A percentile compares a stretch with the other conserved stretches of the same genome.
phyloP scores from a whole-genome alignment of 2,329 filamentous ascomycete species.

The Thielaviopsis musarum region DNA sequence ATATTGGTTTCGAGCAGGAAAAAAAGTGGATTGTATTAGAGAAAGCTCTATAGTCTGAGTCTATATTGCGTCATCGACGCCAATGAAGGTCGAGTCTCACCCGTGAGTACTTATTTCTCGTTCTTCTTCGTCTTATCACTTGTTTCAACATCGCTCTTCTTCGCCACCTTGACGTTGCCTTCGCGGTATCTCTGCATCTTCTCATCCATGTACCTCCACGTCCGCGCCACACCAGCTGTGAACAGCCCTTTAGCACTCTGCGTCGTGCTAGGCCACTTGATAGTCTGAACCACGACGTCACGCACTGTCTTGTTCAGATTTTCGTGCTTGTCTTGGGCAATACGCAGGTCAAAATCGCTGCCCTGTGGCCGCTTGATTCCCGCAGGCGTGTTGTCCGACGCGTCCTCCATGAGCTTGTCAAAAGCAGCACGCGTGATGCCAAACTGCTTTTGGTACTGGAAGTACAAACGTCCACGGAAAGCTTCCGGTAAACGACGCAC shows the following conservation, averaged over 20 bases:
- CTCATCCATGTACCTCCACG: constrained; percentile 62
- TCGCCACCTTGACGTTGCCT: constrained; percentile 21
- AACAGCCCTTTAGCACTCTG: constrained; percentile 74
- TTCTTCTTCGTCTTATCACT: background rate
- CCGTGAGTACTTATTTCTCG: background rate
- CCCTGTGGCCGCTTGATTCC: constrained; percentile 59
- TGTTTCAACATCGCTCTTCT: constrained; percentile 9
- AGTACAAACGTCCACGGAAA: constrained; percentile 83
- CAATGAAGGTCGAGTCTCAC: background rate
- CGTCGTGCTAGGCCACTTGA: constrained; percentile 78
- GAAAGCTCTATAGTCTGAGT: too few relatives aligned
- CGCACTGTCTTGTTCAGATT: constrained; percentile 57
- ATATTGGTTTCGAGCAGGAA: too few relatives aligned
- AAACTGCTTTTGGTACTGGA: constrained; percentile 85
- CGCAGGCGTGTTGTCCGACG: constrained; percentile 49
- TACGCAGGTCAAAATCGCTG: constrained; percentile 71
- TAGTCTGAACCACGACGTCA: constrained; percentile 67
- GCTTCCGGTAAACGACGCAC: constrained; percentile 73
- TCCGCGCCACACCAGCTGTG: constrained; percentile 56
- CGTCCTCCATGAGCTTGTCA: constrained; percentile 64
- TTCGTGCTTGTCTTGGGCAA: constrained; percentile 50
- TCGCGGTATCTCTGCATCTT: constrained; percentile 54
- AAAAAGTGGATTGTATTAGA: too few relatives aligned
- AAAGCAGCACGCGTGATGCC: constrained; percentile 73
- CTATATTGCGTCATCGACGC: background rate